These are phyloP conservation scores for Dictyostelium firmibasis DNA, from an alignment of 78 protist species.

Conservation along the genomic window DNA sequence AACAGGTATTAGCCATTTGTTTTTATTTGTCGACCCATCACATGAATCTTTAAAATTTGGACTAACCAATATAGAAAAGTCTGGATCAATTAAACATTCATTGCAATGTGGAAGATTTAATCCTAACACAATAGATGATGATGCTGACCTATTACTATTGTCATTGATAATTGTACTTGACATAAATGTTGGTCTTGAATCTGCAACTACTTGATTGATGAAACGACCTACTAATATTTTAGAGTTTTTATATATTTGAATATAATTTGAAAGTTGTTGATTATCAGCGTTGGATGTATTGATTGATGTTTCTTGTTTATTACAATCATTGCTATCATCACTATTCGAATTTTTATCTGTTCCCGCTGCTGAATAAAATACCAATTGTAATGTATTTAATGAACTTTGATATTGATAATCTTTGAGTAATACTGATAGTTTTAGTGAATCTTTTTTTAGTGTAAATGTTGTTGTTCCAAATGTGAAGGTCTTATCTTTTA, in stretches of 20 bases:
- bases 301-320: neutral
- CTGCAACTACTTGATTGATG: neutral
- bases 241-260: neutral
- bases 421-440: neutral
- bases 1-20: neutral
- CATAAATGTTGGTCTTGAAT: neutral
- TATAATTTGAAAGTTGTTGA: neutral
- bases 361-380: neutral
- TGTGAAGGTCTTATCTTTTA: neutral
- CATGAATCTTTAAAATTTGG: neutral
- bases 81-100: slow-evolving; percentile 15
- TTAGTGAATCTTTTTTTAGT: neutral
- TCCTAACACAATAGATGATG: neutral
- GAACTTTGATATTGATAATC: too few relatives aligned
- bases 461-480: too few relatives aligned
- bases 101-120: slow-evolving; percentile 4
- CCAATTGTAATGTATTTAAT: too few relatives aligned
- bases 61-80: neutral
- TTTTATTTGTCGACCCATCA: neutral
- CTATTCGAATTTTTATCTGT: too few relatives aligned
- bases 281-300: neutral
- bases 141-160: neutral
- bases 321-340: neutral
- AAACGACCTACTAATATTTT: neutral
- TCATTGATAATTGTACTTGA: neutral